Conservation (phyloP, 345 rosid species). For the Corchorus capsularis region DNA sequence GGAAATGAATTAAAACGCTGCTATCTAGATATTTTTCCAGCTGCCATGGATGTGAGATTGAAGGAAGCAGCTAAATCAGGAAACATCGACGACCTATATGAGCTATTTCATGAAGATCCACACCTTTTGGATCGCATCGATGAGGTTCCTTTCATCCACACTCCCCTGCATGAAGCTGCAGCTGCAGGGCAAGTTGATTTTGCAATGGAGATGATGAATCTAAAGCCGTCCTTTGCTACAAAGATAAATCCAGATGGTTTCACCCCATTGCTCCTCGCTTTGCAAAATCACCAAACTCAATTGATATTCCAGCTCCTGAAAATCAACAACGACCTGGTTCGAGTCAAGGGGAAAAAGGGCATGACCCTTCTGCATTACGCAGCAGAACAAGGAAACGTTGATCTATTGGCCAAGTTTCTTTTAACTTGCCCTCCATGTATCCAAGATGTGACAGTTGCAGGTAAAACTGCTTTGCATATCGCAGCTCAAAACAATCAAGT, state of each 20-base stretch:
- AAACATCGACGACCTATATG: too few relatives aligned
- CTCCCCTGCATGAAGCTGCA: too few relatives aligned
- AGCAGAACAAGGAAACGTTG: not conserved
- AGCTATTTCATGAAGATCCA: too few relatives aligned
- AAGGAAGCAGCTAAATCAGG: not conserved
- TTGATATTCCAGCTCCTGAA: not conserved
- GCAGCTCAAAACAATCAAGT: not conserved
- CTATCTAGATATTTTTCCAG: not conserved
- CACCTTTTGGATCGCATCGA: too few relatives aligned
- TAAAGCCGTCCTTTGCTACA: too few relatives aligned
- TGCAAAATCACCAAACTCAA: not conserved
- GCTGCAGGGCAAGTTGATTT: too few relatives aligned
- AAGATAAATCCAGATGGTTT: too few relatives aligned
- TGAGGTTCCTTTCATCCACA: too few relatives aligned
- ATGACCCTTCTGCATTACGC: too few relatives aligned
- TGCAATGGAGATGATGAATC: too few relatives aligned
- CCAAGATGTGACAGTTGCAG: conserved; percentile 10
- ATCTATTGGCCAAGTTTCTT: not conserved
- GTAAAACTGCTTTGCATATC: conserved; percentile 26
- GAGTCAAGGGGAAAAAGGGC: too few relatives aligned
- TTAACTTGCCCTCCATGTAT: conserved; percentile 18
- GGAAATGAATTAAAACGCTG: not conserved
- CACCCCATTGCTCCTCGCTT: not conserved
- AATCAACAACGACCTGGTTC: not conserved
- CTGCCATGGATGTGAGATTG: not conserved